Evolutionary conservation across 441 rosid genomes (phyloP).

Genomic region (Metrosideros polymorpha): DNA sequence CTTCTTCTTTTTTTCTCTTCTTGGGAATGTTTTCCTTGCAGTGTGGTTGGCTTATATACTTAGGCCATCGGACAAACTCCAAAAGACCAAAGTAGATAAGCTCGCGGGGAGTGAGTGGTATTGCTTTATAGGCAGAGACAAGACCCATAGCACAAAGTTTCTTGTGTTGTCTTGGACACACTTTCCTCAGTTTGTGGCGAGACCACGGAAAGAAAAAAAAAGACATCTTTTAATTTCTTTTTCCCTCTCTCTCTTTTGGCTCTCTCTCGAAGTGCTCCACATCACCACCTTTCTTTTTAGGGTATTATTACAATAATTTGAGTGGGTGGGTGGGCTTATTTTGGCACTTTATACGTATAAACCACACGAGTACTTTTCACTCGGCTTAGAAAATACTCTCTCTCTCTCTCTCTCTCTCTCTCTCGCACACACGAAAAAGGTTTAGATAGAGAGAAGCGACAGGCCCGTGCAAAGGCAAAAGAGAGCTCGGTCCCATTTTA

Average conservation of each 20-base stretch:
- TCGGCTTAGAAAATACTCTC: not conserved
- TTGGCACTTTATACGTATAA: constrained; percentile 12
- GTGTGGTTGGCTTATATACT: not conserved
- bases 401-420: not conserved
- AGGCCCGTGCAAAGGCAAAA: not conserved
- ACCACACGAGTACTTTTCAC: not conserved
- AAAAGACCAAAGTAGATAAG: constrained; percentile 4
- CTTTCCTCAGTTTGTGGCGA: constrained; percentile 17
- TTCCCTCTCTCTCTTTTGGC: not conserved
- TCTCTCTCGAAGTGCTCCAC: constrained; percentile 12
- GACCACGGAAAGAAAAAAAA: not conserved
- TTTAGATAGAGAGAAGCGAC: not conserved
- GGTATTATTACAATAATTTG: not conserved
- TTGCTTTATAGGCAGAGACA: constrained; percentile 28
- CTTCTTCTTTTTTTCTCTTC: not conserved
- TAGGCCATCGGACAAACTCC: not conserved
- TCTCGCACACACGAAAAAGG: not conserved
- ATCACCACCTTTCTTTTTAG: constrained; percentile 23
- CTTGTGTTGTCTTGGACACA: not conserved
- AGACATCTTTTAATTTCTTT: not conserved
- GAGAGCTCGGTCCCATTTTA: not conserved
- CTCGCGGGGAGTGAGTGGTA: constrained; percentile 9
- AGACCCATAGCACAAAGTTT: constrained; percentile 8
- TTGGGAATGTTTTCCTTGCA: not conserved
- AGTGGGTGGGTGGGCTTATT: not conserved